Percentiles rank a stretch among this genome's conserved stretches.
phyloP scores from a whole-genome alignment of 1,284 basidiomycete genomes.

The Ustilago vetiveriae region DNA sequence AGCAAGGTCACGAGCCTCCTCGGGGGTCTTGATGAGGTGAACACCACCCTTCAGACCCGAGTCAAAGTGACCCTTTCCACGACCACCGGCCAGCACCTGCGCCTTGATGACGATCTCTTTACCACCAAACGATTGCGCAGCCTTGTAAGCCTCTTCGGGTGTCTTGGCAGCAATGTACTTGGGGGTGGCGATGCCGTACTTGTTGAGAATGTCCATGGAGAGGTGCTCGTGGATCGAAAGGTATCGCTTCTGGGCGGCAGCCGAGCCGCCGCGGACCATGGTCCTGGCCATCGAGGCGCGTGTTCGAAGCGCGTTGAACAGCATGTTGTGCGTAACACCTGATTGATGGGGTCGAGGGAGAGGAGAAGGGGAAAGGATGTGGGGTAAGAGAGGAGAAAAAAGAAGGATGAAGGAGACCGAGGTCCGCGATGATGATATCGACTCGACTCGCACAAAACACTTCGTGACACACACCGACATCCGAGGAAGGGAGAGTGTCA shows the following conservation, averaged over 20 bases:
- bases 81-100: constrained; percentile 96
- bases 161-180: constrained; percentile 87
- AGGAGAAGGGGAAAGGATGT: constrained; percentile 1
- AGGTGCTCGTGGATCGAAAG: constrained; percentile 99
- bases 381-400: background rate
- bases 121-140: constrained; percentile 83
- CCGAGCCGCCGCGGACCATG: constrained; percentile 45
- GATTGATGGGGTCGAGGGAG: too few relatives aligned
- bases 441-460: constrained; percentile 2
- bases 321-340: constrained; percentile 10
- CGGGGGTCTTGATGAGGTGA: constrained; percentile 90
- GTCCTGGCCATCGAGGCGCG: constrained; percentile 51
- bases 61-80: constrained; percentile 97
- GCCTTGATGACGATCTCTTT: constrained; percentile 79
- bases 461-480: constrained; percentile 7
- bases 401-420: background rate
- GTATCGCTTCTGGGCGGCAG: constrained; percentile 79
- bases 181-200: constrained; percentile 98
- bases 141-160: constrained; percentile 87
- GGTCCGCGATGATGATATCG: constrained; percentile 12
- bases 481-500: constrained; percentile 2
- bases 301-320: constrained; percentile 57
- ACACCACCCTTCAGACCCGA: constrained; percentile 97
- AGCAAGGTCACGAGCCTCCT: constrained; percentile 87
- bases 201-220: constrained; percentile 91